Percentiles rank a stretch among this genome's conserved stretches.
Conservation (phyloP, 352 stramenopile genomes). For the Phytophthora meadii region DNA sequence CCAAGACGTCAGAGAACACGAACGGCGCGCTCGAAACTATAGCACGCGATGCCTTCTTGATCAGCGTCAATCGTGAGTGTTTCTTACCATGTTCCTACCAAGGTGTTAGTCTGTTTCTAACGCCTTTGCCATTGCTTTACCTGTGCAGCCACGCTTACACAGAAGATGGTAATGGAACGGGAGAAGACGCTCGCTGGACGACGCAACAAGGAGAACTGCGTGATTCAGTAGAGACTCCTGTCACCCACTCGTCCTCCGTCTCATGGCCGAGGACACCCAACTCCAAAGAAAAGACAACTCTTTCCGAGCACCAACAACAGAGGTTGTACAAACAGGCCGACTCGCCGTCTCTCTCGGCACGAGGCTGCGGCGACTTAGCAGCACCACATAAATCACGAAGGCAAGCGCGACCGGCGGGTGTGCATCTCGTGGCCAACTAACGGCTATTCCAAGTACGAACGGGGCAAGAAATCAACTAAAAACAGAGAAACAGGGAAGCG, state of each 20-base stretch:
- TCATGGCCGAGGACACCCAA: not conserved
- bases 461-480: constrained; percentile 1
- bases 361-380: constrained; percentile 30
- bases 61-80: constrained; percentile 86
- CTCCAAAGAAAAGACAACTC: constrained; percentile 43
- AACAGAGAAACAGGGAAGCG: constrained; percentile 4
- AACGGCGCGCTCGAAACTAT: constrained; percentile 89
- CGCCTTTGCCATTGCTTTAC: not conserved
- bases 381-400: constrained; percentile 29
- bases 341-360: constrained; percentile 34
- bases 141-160: constrained; percentile 66
- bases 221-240: constrained; percentile 57
- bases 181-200: constrained; percentile 76
- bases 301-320: constrained; percentile 50
- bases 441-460: not conserved
- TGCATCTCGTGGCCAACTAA: constrained; percentile 8
- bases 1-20: constrained; percentile 89
- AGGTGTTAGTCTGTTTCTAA: constrained; percentile 12
- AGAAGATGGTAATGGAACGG: constrained; percentile 83
- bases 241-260: not conserved
- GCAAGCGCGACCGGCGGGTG: constrained; percentile 7
- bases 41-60: constrained; percentile 84
- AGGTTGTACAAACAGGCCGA: constrained; percentile 49
- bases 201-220: constrained; percentile 84
- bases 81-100: not conserved